These are phyloP conservation scores for Phytophthora foliorum DNA, from an alignment of 352 stramenopile species.

Conservation along the genomic window DNA sequence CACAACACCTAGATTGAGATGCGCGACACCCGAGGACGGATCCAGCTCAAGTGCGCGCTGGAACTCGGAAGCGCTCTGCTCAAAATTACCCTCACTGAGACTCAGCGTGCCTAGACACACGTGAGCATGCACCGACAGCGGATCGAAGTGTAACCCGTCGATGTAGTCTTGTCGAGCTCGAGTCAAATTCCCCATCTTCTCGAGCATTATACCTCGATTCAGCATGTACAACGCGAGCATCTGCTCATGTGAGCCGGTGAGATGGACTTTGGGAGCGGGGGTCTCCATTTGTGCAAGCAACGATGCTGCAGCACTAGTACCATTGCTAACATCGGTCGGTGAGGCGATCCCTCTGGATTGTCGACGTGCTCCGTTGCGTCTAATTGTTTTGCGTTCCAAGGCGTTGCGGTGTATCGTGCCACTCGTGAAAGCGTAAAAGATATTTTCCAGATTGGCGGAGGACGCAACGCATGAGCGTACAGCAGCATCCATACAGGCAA, in stretches of 20 bases:
- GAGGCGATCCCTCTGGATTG: conserved; percentile 5
- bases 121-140: conserved; percentile 61
- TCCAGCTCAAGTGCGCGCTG: conserved; percentile 58
- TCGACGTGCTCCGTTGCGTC: conserved; percentile 28
- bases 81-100: conserved; percentile 50
- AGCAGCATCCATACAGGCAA: conserved; percentile 65
- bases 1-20: conserved; percentile 70
- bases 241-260: conserved; percentile 72
- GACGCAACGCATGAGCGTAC: conserved; percentile 68
- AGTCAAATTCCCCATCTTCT: conserved; percentile 58
- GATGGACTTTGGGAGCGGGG: conserved; percentile 20
- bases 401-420: conserved; percentile 62
- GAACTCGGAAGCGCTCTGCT: conserved; percentile 49
- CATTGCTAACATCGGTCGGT: neutral
- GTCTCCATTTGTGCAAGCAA: conserved; percentile 27
- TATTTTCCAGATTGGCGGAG: conserved; percentile 65
- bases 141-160: conserved; percentile 76
- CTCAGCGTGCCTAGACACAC: conserved; percentile 73
- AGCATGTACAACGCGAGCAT: conserved; percentile 75
- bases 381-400: conserved; percentile 62
- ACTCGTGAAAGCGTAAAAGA: conserved; percentile 72
- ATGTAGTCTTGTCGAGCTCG: conserved; percentile 64
- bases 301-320: conserved; percentile 17
- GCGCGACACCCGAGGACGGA: conserved; percentile 56
- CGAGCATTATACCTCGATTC: conserved; percentile 75